Conservation (phyloP, 2,329 filamentous ascomycete species). For the Teratosphaeria pseudoeucalypti region DNA sequence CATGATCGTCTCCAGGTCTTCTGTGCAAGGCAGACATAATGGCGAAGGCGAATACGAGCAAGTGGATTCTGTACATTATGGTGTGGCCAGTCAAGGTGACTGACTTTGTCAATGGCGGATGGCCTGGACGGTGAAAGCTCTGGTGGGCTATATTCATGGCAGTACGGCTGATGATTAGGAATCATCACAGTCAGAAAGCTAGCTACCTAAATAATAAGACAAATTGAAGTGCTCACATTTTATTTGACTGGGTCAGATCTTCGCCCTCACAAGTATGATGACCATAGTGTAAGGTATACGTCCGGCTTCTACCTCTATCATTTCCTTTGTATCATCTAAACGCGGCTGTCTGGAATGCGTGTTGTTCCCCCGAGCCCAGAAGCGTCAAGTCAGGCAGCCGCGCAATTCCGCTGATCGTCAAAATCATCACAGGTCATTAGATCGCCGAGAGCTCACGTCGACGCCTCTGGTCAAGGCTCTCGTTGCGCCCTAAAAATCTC, state of each 20-base stretch:
- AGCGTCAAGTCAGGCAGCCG: background rate
- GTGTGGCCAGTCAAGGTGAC: too few species aligned
- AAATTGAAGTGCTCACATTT: too few species aligned
- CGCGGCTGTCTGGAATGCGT: background rate
- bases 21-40: background rate
- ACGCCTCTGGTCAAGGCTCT: background rate
- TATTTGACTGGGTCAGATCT: too few species aligned
- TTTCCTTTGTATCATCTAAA: background rate
- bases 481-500: constrained; percentile 61
- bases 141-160: background rate
- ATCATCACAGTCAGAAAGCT: background rate
- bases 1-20: background rate
- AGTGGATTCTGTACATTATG: too few species aligned
- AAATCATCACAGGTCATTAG: background rate
- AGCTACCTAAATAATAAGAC: too few species aligned
- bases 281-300: background rate
- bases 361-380: background rate
- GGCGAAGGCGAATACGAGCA: background rate
- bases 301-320: background rate
- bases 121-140: background rate
- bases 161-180: background rate
- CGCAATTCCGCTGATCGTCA: background rate
- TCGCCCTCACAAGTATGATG: background rate
- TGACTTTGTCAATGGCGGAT: too few species aligned
- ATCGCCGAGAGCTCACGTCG: background rate